phyloP scores from a whole-genome alignment of 148 eudicot genomes.

The Cornus controversa region DNA sequence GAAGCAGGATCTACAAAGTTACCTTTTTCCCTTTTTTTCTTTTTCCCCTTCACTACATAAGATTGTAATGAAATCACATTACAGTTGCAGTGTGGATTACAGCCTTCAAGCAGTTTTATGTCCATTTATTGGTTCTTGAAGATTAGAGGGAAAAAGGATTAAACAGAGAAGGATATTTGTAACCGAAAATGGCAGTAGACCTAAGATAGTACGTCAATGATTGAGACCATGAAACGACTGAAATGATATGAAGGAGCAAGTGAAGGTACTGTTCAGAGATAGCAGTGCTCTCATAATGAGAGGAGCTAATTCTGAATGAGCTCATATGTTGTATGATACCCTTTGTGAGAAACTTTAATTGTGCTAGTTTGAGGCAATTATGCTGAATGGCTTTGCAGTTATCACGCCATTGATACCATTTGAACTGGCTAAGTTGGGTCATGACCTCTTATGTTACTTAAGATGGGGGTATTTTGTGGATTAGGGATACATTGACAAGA shows the following conservation, averaged over 20 bases:
- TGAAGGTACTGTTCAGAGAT: no score
- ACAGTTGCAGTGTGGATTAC: no score
- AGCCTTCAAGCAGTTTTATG: no score
- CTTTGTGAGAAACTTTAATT: no score
- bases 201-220: background rate
- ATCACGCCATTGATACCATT: background rate
- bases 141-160: background rate
- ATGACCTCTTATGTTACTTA: background rate
- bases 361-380: background rate
- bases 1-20: no score
- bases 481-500: background rate
- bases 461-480: background rate
- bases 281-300: no score
- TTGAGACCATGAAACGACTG: background rate
- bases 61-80: no score
- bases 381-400: background rate
- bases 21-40: no score
- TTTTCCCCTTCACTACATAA: no score
- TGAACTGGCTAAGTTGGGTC: background rate
- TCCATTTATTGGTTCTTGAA: no score
- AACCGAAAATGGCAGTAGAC: background rate
- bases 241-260: background rate
- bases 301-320: no score
- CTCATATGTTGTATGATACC: no score
- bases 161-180: background rate